Conservation (phyloP, 768 basidiomycete species). For the Phaffia australis region DNA sequence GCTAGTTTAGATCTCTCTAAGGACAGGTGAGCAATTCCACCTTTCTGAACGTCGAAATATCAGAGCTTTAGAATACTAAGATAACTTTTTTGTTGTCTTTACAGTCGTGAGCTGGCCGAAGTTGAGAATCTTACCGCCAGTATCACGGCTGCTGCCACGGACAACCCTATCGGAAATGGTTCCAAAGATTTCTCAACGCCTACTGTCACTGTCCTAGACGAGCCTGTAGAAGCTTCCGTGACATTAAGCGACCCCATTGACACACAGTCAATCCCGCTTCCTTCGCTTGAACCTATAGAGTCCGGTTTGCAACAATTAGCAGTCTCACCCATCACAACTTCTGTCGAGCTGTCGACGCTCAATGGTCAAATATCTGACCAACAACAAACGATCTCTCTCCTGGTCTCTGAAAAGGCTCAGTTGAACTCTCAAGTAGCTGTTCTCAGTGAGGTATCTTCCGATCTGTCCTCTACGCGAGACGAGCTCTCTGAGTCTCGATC, state of each 20-base stretch:
- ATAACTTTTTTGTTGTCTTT: neutral
- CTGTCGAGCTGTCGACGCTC: neutral
- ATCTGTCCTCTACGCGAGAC: neutral
- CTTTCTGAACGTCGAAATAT: neutral
- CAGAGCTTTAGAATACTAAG: neutral
- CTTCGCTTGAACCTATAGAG: neutral
- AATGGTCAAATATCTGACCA: conserved; percentile 35
- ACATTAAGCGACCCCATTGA: neutral
- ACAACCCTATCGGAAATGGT: neutral
- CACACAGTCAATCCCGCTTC: neutral
- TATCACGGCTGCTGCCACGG: neutral
- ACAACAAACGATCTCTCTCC: conserved; percentile 61
- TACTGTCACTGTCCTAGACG: neutral
- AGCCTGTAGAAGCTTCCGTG: neutral
- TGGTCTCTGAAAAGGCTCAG: conserved; percentile 62
- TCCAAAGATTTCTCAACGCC: neutral
- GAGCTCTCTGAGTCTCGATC: conserved; percentile 18
- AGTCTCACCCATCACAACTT: neutral
- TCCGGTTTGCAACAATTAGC: neutral
- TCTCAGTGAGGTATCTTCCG: conserved; percentile 29
- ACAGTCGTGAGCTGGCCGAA: neutral
- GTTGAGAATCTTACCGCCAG: neutral
- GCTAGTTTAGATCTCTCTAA: conserved; percentile 11
- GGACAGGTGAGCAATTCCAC: conserved; percentile 7
- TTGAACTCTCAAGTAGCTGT: conserved; percentile 48